phyloP scores from a whole-genome alignment of 75 land plant species.

The Cupressus sempervirens region DNA sequence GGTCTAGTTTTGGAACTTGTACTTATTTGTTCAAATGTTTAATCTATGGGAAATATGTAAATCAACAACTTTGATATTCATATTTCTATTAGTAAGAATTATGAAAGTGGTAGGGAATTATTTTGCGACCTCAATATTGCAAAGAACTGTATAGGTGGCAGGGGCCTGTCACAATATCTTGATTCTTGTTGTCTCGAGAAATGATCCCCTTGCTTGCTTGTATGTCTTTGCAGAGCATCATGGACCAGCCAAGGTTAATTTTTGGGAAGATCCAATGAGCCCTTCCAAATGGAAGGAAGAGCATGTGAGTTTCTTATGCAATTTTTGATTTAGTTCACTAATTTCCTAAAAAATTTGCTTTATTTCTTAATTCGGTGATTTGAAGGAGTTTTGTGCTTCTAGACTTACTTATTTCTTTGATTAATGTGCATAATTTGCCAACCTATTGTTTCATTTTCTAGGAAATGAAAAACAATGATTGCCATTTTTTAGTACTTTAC shows the following conservation, averaged over 20 bases:
- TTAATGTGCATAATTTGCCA: neutral
- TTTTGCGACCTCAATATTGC: neutral
- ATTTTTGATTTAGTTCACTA: neutral
- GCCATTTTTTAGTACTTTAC: neutral
- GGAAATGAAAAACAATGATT: neutral
- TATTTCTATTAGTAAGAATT: neutral
- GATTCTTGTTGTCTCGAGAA: neutral
- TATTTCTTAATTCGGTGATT: neutral
- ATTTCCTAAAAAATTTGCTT: neutral
- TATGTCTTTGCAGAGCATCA: conserved; percentile 47
- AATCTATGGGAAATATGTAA: neutral
- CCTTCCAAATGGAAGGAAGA: conserved; percentile 82
- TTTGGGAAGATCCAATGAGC: conserved; percentile 66
- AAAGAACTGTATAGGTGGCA: neutral
- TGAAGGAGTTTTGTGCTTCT: neutral
- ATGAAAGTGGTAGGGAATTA: neutral
- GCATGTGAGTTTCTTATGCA: conserved; percentile 41
- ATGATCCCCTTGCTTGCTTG: neutral
- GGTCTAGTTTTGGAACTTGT: neutral
- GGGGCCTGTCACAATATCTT: neutral
- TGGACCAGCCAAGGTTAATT: conserved; percentile 53
- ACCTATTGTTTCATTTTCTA: neutral
- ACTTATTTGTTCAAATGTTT: neutral
- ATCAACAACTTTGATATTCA: neutral
- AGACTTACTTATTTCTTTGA: too few species aligned